phyloP scores from a whole-genome alignment of 176 grass and related monocot species.

The Oryza nivara region DNA sequence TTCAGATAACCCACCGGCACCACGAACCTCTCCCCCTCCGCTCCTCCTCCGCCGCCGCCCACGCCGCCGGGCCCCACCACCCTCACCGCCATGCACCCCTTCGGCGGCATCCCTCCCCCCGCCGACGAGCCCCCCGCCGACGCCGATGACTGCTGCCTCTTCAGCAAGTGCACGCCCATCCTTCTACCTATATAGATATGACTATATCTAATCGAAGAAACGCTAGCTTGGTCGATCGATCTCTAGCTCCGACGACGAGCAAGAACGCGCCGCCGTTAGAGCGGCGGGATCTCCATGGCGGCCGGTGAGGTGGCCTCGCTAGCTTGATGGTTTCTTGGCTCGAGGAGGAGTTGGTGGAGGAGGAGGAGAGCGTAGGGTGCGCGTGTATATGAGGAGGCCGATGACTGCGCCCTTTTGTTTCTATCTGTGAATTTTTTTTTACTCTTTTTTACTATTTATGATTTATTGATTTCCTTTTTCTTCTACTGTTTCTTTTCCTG shows the following conservation, averaged over 20 bases:
- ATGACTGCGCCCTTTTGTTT: background rate
- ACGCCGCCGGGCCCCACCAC: constrained; percentile 49
- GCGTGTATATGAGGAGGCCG: constrained; percentile 9
- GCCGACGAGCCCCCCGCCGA: constrained; percentile 8
- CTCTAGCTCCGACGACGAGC: background rate
- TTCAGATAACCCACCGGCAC: constrained; percentile 84
- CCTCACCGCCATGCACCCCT: constrained; percentile 84
- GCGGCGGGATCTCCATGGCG: background rate
- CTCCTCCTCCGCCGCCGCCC: constrained; percentile 27
- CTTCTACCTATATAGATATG: no score
- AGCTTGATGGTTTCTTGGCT: background rate
- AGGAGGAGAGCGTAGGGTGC: background rate
- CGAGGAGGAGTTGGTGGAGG: background rate
- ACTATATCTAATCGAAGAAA: background rate
- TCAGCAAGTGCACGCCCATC: constrained; percentile 57
- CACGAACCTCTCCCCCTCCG: constrained; percentile 62
- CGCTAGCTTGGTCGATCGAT: background rate
- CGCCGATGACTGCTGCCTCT: constrained; percentile 55
- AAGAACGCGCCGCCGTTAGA: background rate
- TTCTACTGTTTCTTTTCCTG: background rate
- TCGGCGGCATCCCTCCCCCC: constrained; percentile 53
- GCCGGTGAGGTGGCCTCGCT: no score
- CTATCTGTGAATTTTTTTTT: background rate
- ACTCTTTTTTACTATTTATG: background rate
- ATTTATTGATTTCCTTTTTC: background rate